These are phyloP conservation scores for Talaromyces amestolkiae DNA, from an alignment of 2,329 filamentous ascomycete species.

Conservation along the genomic window DNA sequence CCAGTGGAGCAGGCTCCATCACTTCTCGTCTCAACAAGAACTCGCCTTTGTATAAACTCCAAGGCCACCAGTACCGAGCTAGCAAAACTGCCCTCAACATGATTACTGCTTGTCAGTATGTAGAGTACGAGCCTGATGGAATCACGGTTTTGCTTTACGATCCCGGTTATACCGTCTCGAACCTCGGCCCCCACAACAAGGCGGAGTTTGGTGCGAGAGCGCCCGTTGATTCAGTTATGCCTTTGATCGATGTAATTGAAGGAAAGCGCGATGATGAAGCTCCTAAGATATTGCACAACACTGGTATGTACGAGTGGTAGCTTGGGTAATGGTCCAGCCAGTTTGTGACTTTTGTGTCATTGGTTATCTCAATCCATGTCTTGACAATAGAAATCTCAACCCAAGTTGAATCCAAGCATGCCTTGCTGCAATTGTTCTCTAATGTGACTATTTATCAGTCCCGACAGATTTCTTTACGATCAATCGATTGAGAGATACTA, in stretches of 20 bases:
- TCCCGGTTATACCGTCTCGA: slow-evolving; percentile 20
- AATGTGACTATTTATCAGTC: background rate
- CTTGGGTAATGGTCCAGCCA: too few species aligned
- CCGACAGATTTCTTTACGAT: background rate
- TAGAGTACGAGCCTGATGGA: slow-evolving; percentile 18
- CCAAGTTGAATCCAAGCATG: background rate
- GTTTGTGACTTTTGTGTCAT: background rate
- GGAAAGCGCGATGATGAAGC: slow-evolving; percentile 20
- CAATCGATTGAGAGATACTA: background rate
- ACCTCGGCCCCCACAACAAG: slow-evolving; percentile 19
- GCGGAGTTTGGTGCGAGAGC: slow-evolving; percentile 19
- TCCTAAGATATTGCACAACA: slow-evolving; percentile 20
- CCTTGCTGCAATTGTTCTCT: background rate
- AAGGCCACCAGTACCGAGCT: slow-evolving; percentile 38
- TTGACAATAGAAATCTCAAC: background rate
- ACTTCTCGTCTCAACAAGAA: slow-evolving; percentile 28
- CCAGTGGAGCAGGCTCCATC: slow-evolving; percentile 32
- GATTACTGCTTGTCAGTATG: slow-evolving; percentile 25
- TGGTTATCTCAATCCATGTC: background rate
- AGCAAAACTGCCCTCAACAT: slow-evolving; percentile 47
- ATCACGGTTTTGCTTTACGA: slow-evolving; percentile 20
- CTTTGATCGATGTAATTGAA: slow-evolving; percentile 21
- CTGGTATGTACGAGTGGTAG: slow-evolving; percentile 20
- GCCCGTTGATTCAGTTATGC: slow-evolving; percentile 17
- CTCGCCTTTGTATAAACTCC: slow-evolving; percentile 28